Conservation (phyloP, 2,329 filamentous ascomycete genomes). For the Aureobasidium sp. region DNA sequence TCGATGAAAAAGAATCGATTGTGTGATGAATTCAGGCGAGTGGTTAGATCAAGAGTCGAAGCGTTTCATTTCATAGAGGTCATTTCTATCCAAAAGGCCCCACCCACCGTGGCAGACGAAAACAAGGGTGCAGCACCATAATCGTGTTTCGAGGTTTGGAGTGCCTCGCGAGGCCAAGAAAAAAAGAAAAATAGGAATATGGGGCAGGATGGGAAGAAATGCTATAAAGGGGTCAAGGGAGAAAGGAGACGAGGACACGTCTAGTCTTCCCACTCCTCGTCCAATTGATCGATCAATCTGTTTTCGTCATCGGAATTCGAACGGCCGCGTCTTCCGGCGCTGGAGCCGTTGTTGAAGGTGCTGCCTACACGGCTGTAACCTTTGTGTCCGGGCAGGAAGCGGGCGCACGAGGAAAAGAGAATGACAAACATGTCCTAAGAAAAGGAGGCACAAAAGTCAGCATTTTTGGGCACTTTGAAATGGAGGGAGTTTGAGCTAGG, state of each 20-base stretch:
- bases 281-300: conserved; percentile 85
- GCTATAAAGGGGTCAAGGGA: neutral
- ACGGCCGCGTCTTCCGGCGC: conserved; percentile 35
- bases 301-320: conserved; percentile 74
- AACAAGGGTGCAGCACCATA: neutral
- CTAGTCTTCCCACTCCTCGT: conserved; percentile 91
- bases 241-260: neutral
- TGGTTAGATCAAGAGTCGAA: neutral
- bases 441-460: neutral
- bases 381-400: conserved; percentile 56
- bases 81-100: neutral
- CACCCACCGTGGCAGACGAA: neutral
- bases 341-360: conserved; percentile 42
- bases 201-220: neutral
- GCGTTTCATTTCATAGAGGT: neutral
- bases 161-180: neutral
- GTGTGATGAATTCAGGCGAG: neutral
- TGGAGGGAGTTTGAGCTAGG: neutral
- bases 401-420: conserved; percentile 60
- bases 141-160: neutral
- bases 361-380: conserved; percentile 60
- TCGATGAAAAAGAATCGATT: neutral
- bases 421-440: conserved; percentile 56
- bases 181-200: neutral
- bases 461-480: neutral